phyloP scores from a whole-genome alignment of 2,329 filamentous ascomycete genomes.

The Talaromyces rugulosus region DNA sequence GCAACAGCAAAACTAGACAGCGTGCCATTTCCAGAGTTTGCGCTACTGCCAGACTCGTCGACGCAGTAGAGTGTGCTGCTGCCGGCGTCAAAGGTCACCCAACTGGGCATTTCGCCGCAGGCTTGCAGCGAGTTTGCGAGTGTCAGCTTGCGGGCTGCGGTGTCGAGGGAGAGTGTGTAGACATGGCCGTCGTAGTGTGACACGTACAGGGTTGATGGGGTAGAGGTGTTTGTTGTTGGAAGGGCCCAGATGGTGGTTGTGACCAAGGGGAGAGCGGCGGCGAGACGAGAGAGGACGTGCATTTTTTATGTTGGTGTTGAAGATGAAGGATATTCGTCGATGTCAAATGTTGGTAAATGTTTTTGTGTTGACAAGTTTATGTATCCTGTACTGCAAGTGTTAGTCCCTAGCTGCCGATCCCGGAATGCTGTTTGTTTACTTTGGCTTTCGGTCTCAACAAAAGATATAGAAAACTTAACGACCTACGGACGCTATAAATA shows the following conservation, averaged over 20 bases:
- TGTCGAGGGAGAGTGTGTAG: slow-evolving; percentile 23
- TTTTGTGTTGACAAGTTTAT: neutral
- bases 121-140: slow-evolving; percentile 22
- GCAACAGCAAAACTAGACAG: slow-evolving; percentile 15
- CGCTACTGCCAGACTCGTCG: slow-evolving; percentile 27
- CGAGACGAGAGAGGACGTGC: neutral
- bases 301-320: neutral
- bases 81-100: slow-evolving; percentile 28
- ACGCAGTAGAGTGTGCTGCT: slow-evolving; percentile 30
- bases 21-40: slow-evolving; percentile 24
- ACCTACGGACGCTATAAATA: no score
- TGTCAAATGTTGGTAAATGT: neutral
- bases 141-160: slow-evolving; percentile 18
- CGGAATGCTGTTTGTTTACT: neutral
- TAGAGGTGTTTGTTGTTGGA: neutral
- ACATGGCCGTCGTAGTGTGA: slow-evolving; percentile 36
- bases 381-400: no score
- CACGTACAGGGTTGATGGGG: slow-evolving; percentile 27
- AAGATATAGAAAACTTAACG: no score
- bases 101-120: slow-evolving; percentile 34
- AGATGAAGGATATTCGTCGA: no score
- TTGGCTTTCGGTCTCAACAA: neutral
- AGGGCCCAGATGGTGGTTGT: neutral
- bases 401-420: neutral
- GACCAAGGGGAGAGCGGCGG: neutral